These are phyloP conservation scores for Globisporangium acanthophoron DNA, from an alignment of 352 stramenopile genomes.

Conservation along the genomic window DNA sequence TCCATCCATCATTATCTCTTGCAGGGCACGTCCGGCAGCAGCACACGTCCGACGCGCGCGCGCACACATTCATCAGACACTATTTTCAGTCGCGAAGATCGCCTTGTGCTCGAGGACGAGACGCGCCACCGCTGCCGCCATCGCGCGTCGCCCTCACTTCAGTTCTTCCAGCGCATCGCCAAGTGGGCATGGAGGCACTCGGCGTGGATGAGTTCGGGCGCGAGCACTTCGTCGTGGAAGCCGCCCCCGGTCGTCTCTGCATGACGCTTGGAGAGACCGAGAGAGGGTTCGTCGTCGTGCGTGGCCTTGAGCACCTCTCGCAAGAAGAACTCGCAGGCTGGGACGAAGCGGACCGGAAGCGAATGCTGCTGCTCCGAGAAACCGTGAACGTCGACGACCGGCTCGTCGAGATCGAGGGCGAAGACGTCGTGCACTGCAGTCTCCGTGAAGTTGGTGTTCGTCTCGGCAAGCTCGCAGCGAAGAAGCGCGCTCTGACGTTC, in stretches of 20 bases:
- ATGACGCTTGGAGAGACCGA: slow-evolving; percentile 50
- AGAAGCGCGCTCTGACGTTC: slow-evolving; percentile 39
- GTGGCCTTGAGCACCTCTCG: slow-evolving; percentile 24
- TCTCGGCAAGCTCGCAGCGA: slow-evolving; percentile 34
- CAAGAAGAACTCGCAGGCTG: slow-evolving; percentile 18
- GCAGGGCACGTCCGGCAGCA: too few relatives aligned
- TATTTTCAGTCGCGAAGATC: not conserved
- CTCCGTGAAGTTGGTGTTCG: slow-evolving; percentile 37
- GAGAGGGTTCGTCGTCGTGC: slow-evolving; percentile 36
- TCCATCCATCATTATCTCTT: too few relatives aligned
- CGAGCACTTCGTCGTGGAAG: slow-evolving; percentile 40
- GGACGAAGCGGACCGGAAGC: slow-evolving; percentile 27
- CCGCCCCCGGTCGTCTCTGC: slow-evolving; percentile 39
- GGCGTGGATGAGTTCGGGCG: slow-evolving; percentile 43
- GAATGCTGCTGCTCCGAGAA: slow-evolving; percentile 25
- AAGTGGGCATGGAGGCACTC: slow-evolving; percentile 16
- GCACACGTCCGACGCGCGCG: too few relatives aligned
- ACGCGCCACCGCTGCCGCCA: too few relatives aligned
- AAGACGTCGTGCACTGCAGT: slow-evolving; percentile 37
- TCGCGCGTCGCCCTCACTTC: not conserved
- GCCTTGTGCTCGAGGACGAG: not conserved
- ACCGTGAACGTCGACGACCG: slow-evolving; percentile 39
- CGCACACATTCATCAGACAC: too few relatives aligned
- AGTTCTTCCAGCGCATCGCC: not conserved
- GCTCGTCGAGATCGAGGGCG: slow-evolving; percentile 41